Percentiles rank a stretch among this genome's conserved stretches.
These are phyloP conservation scores for Diaporthe nobilis DNA, from an alignment of 2,329 filamentous ascomycete genomes.

Conservation along the genomic window DNA sequence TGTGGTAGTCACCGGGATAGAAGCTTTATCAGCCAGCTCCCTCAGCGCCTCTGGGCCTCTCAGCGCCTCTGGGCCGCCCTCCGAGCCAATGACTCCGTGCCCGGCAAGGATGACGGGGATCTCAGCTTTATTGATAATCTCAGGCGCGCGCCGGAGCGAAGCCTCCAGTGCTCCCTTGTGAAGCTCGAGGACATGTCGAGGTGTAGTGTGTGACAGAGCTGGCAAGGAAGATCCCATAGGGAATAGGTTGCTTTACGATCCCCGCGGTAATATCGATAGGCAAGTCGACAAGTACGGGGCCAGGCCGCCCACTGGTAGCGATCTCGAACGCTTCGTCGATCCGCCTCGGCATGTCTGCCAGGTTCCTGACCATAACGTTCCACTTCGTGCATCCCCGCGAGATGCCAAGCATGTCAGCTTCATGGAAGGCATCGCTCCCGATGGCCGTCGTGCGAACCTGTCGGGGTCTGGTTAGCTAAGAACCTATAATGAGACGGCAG, in stretches of 20 bases:
- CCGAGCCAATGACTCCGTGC: constrained; percentile 85
- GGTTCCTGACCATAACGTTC: constrained; percentile 98
- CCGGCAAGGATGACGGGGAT: constrained; percentile 97
- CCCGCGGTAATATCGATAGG: constrained; percentile 96
- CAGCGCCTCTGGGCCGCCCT: constrained; percentile 73
- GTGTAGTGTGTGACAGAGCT: constrained; percentile 86
- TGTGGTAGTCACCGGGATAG: constrained; percentile 97
- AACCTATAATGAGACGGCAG: background rate
- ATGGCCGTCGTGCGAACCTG: constrained; percentile 93
- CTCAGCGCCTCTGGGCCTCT: constrained; percentile 72
- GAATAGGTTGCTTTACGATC: constrained; percentile 86
- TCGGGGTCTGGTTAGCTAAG: background rate
- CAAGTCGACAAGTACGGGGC: constrained; percentile 94
- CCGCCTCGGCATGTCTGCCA: constrained; percentile 90
- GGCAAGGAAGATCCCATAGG: constrained; percentile 82
- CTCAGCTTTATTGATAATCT: constrained; percentile 89
- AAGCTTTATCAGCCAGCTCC: constrained; percentile 89
- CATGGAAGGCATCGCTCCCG: constrained; percentile 96
- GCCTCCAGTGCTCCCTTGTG: constrained; percentile 79
- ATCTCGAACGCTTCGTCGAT: constrained; percentile 99
- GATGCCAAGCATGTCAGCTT: constrained; percentile 94
- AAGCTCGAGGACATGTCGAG: constrained; percentile 81
- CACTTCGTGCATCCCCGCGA: constrained; percentile 97
- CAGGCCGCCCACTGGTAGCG: constrained; percentile 91
- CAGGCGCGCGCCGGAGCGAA: constrained; percentile 82